These are phyloP conservation scores for Tausonia pullulans DNA, from an alignment of 1,284 basidiomycete species.

Conservation along the genomic window DNA sequence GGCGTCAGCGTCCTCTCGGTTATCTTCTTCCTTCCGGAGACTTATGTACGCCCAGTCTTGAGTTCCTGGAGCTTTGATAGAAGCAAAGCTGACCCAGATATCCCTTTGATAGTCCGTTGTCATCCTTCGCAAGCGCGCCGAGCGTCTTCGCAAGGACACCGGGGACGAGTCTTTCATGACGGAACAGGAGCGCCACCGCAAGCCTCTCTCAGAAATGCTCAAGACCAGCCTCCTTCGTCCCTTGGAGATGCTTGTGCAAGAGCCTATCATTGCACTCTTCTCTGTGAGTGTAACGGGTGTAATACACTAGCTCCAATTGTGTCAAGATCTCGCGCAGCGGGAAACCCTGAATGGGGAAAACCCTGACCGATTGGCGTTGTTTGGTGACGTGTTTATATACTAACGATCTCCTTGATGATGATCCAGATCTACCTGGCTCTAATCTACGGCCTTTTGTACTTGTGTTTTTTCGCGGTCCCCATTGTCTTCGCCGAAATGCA, in stretches of 20 bases:
- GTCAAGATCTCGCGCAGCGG: background rate
- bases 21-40: background rate
- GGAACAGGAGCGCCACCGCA: conserved; percentile 29
- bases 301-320: conserved; percentile 8
- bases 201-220: conserved; percentile 26
- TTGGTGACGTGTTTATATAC: background rate
- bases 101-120: conserved; percentile 18
- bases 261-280: conserved; percentile 28
- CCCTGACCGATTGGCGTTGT: background rate
- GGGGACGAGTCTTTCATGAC: conserved; percentile 30
- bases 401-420: conserved; percentile 16
- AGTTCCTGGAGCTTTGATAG: conserved; percentile 15
- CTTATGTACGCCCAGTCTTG: background rate
- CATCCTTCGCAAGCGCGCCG: conserved; percentile 30
- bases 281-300: conserved; percentile 18
- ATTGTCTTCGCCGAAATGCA: conserved; percentile 28
- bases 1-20: background rate
- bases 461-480: conserved; percentile 23
- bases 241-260: conserved; percentile 26
- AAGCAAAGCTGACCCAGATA: conserved; percentile 21
- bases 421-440: conserved; percentile 15
- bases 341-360: background rate
- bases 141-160: conserved; percentile 27
- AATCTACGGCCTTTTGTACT: conserved; percentile 15
- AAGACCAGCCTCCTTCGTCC: conserved; percentile 26